These are phyloP conservation scores for Cercospora brassicicola DNA, from an alignment of 2,329 filamentous ascomycete species.

Conservation along the genomic window DNA sequence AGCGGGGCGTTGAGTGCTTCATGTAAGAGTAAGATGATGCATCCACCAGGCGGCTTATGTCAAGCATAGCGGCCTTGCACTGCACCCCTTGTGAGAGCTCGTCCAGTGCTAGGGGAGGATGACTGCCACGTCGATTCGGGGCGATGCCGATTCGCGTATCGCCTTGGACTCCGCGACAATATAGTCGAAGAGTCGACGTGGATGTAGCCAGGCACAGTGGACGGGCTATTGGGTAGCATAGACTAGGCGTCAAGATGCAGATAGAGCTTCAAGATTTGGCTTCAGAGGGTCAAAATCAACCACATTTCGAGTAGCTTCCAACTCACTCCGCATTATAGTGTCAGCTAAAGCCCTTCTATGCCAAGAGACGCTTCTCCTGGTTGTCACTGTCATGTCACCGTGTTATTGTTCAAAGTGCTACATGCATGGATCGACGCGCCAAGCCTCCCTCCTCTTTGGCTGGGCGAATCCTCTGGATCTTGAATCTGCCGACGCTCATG, in stretches of 20 bases:
- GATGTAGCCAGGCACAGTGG: background rate
- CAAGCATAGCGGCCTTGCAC: background rate
- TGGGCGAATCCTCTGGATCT: conserved; percentile 2
- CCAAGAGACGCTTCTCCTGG: background rate
- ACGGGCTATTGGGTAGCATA: background rate
- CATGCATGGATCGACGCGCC: background rate
- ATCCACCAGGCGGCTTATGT: background rate
- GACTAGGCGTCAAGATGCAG: background rate
- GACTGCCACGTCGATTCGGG: background rate
- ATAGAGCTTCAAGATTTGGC: background rate
- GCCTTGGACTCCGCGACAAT: background rate
- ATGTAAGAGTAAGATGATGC: background rate
- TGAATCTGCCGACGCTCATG: conserved; percentile 4
- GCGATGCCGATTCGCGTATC: background rate
- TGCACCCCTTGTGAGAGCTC: background rate
- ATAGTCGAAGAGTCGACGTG: background rate
- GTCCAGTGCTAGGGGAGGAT: background rate
- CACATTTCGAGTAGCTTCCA: too few species aligned
- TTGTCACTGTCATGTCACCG: background rate
- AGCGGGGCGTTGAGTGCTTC: conserved; percentile 25
- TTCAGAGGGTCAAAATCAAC: background rate
- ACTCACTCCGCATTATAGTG: too few species aligned
- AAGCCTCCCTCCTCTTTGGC: background rate
- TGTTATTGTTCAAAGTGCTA: background rate
- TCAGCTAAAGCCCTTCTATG: too few species aligned